Base-by-base conservation (phyloP, 495 filamentous ascomycete species). In the Aspergillus conjunctus region DNA sequence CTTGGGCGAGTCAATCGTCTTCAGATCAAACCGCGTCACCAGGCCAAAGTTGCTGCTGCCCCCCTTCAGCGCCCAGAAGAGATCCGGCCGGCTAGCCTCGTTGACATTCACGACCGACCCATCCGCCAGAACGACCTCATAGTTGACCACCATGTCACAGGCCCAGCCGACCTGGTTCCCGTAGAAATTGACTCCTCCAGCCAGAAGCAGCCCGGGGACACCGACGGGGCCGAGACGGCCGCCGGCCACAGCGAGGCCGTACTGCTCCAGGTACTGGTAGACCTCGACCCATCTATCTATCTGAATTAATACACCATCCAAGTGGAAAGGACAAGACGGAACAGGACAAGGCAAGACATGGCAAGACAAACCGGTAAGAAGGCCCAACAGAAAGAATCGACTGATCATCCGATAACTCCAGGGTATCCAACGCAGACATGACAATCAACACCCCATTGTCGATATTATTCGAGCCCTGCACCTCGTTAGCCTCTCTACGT, bases 41-140 rank as follows among this genome's bases (percentile, higher is more conserved):
- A 85, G 66, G 12, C 83, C 83, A 51, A 84, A 83, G 71, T 82
- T 85, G 69, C 73, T 79, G 54, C 71, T 73, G 9, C 83, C 83
- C 12, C 82, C 83, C 61, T 79, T 77, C 52, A 87, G 73, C 20
- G 84, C 83, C 74, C 78, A 87, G 72, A 83, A 88, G 5, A 90
- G 79, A 68, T 88, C 85, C 1, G 73, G 49, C 60, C 88, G 73
- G n/a, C 73, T 65, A 3, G 62, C 68, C 46, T 74, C 67, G 70
- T 73, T 87, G 11, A 78, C 86, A 31, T 83, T 67, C 26, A 83
- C 71, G 50, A 88, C 76, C 20, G 75, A 72, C 7, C 83, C 85
- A 64, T 87, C 77, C 18, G 85, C 80, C 8, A 85, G 82, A 2
- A 88, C 85, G 5, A 89, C 81, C 71, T 88, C 82, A 41, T 76